Conservation (phyloP, 2,329 filamentous ascomycete species). For the Alternaria arborescens region DNA sequence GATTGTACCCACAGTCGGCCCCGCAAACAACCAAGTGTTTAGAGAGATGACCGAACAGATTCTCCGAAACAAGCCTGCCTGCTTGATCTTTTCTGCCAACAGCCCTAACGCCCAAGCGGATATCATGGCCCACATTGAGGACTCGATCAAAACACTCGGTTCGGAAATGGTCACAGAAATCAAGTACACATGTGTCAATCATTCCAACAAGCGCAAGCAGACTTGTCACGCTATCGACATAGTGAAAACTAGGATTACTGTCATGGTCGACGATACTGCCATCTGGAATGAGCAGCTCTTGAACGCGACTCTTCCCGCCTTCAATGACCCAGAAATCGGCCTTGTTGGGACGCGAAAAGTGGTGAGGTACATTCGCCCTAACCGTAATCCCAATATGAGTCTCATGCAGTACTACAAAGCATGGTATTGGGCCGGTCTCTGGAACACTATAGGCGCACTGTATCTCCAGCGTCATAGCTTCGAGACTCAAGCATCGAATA, state of each 20-base stretch:
- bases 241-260: conserved; percentile 21
- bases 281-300: conserved; percentile 31
- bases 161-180: not conserved
- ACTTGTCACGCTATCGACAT: conserved; percentile 16
- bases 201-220: conserved; percentile 32
- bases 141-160: not conserved
- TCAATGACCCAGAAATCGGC: conserved; percentile 26
- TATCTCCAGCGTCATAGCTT: conserved; percentile 49
- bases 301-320: conserved; percentile 25
- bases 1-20: conserved; percentile 32
- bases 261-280: conserved; percentile 31
- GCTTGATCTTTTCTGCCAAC: conserved; percentile 31
- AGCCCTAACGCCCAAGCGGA: not conserved
- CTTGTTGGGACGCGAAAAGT: conserved; percentile 37
- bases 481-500: conserved; percentile 41
- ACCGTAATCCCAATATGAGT: not conserved
- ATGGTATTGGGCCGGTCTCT: conserved; percentile 26
- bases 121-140: not conserved
- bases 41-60: conserved; percentile 22
- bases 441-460: conserved; percentile 32
- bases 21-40: conserved; percentile 12
- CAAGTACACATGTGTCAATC: conserved; percentile 11
- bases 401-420: conserved; percentile 8
- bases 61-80: conserved; percentile 21
- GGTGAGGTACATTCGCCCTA: conserved; percentile 23